phyloP scores from a whole-genome alignment of 768 basidiomycete genomes.

The Galerina sulciceps region DNA sequence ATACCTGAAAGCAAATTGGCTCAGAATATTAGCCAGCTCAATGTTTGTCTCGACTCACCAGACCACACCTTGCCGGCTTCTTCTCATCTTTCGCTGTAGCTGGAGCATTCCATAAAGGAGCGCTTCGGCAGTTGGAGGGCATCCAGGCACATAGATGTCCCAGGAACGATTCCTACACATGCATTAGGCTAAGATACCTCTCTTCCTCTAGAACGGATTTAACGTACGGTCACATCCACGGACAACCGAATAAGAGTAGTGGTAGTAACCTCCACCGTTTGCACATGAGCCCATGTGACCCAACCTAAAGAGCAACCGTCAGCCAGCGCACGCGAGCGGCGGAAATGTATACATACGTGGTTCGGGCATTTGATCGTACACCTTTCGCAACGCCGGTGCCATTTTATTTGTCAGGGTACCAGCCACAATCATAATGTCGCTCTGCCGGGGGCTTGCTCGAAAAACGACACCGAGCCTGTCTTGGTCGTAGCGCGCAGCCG shows the following conservation, averaged over 20 bases:
- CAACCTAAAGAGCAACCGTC: constrained; percentile 59
- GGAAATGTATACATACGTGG: constrained; percentile 61
- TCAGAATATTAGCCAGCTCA: constrained; percentile 1
- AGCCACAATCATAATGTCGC: constrained; percentile 98
- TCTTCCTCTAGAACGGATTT: neutral
- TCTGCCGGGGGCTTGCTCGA: constrained; percentile 98
- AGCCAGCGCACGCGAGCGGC: neutral
- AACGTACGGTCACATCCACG: constrained; percentile 93
- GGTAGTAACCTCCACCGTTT: constrained; percentile 96
- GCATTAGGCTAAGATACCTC: constrained; percentile 13
- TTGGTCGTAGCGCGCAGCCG: constrained; percentile 97
- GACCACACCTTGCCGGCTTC: constrained; percentile 81
- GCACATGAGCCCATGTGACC: constrained; percentile 99
- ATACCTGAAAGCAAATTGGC: constrained; percentile 43
- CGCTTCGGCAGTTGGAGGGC: constrained; percentile 95
- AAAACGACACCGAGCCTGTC: constrained; percentile 97
- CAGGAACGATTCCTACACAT: constrained; percentile 85
- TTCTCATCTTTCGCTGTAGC: constrained; percentile 94
- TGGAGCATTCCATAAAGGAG: constrained; percentile 96
- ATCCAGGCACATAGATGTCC: constrained; percentile 97
- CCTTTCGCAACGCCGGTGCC: constrained; percentile 97
- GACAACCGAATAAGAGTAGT: constrained; percentile 98
- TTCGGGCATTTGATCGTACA: constrained; percentile 99
- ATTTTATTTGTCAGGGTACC: constrained; percentile 99
- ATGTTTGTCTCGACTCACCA: constrained; percentile 57